Conservation (phyloP, 805 yeast genomes). For the Saccharomycopsis guyanensis region DNA sequence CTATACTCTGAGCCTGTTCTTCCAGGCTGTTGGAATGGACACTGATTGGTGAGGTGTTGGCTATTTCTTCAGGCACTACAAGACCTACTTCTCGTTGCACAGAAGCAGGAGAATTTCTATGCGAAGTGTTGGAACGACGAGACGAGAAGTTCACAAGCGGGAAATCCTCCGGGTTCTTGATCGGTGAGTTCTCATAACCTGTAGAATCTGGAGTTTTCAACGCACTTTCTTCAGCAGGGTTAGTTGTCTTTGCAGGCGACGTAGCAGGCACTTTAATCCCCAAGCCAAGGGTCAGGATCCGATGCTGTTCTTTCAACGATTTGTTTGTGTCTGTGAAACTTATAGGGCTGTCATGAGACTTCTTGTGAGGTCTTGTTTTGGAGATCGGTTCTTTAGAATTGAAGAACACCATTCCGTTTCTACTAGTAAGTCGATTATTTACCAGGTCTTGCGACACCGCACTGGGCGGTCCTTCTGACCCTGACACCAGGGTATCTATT, state of each 20-base stretch:
- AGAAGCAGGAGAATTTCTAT: slow-evolving; percentile 11
- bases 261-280: slow-evolving; percentile 9
- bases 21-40: neutral
- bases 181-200: slow-evolving; percentile 15
- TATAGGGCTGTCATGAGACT: slow-evolving; percentile 1
- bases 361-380: slow-evolving; percentile 2
- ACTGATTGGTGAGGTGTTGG: slow-evolving; percentile 2
- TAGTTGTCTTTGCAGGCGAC: neutral
- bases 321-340: slow-evolving; percentile 11
- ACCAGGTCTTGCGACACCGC: no score
- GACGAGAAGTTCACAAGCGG: slow-evolving; percentile 13
- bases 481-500: no score
- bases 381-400: neutral
- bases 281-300: slow-evolving; percentile 12
- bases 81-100: neutral
- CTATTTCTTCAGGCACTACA: neutral
- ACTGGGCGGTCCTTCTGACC: no score
- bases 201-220: slow-evolving; percentile 11
- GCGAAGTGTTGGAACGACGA: slow-evolving; percentile 10
- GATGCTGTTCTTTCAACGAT: slow-evolving; percentile 12
- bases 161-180: slow-evolving; percentile 13
- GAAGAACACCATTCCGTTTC: neutral
- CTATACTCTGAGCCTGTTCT: neutral
- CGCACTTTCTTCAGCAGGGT: neutral
- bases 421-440: neutral